phyloP scores from a whole-genome alignment of 176 grass and related monocot species.

The Phoenix roebelenii region DNA sequence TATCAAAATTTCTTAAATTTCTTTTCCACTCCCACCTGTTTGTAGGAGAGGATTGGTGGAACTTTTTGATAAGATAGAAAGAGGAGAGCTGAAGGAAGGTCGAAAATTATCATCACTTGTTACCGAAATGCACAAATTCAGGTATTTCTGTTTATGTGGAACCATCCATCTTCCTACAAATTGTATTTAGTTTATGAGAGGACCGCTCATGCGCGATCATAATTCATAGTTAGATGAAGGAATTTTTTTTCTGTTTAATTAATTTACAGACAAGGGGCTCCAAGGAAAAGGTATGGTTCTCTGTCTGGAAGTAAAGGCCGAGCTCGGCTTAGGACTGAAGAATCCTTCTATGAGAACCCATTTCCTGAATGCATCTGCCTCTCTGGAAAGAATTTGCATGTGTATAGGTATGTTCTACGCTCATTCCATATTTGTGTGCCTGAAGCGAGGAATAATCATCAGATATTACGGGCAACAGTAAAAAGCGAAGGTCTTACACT shows the following conservation, averaged over 20 bases:
- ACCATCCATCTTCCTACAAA: no score
- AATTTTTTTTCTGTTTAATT: constrained; percentile 7
- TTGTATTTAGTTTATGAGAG: no score
- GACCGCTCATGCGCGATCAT: no score
- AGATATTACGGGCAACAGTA: no score
- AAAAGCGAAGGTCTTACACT: no score
- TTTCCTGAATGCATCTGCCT: constrained; percentile 85
- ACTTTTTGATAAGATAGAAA: constrained; percentile 83
- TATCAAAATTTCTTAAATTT: no score
- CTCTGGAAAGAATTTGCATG: constrained; percentile 35
- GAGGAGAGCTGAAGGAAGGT: constrained; percentile 62
- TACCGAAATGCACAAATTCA: constrained; percentile 73
- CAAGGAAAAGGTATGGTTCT: constrained; percentile 77
- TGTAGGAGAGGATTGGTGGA: constrained; percentile 83
- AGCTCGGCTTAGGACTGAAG: constrained; percentile 66
- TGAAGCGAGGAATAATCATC: no score
- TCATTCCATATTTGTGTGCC: no score
- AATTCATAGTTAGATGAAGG: not conserved
- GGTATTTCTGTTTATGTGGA: constrained; percentile 22
- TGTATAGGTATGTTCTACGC: constrained; percentile 26
- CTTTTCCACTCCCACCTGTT: not conserved
- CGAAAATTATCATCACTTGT: constrained; percentile 53
- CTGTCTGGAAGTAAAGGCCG: constrained; percentile 77
- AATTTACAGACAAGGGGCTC: constrained; percentile 59
- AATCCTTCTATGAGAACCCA: constrained; percentile 90